Evolutionary conservation across 495 filamentous ascomycete genomes (phyloP), one percentile per base, ranked within the genome.

Genomic region (Parathielavia appendiculata): DNA sequence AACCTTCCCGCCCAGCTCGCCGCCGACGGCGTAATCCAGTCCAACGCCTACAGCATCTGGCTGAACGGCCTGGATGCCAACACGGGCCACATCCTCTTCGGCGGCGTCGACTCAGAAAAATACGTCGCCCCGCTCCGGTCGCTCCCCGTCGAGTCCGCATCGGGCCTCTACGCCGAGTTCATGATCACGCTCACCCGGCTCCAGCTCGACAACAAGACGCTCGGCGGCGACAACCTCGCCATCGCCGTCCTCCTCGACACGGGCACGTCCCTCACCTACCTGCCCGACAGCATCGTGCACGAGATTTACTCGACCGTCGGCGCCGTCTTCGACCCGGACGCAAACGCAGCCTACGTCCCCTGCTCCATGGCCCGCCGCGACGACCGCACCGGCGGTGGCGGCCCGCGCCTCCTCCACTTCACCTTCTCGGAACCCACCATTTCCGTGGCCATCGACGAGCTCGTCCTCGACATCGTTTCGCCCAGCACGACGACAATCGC

Each of bases 31-130:
- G 36, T 84, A 32, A 95, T 96, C 64, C 77, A 85, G 49, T 86
- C 89, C 17, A 88, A 85, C 59, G 91, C 92, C 16, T 98, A 92
- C 71, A 91, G 86, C 59, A 71, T 96, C 0, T 96, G 90, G 90
- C 78, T 96, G 32, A 90, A 95, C 74, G 88, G 92, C 62, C 78
- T 91, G 1, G 79, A 88, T 55, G 77, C 88, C 47, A 84, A 77
- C 60, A 87, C 81, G 8, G 93, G 93, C 35, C 85, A 81, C 50
- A 89, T 98, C 54, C 76, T 98, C 13, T 98, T 98, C 63, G 93
- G 93, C 26, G 93, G 93, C 48, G 84, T 98, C 52, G 88, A 98
- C 71, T 86, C 85, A 1, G 86, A 77, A 35, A 90, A 92, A 64
- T 97, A 85, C 70, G 72, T 71, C 7, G 91, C 89, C 23, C 62